These are phyloP conservation scores for Helminthosporium solani DNA, from an alignment of 2,329 filamentous ascomycete genomes.

Conservation along the genomic window DNA sequence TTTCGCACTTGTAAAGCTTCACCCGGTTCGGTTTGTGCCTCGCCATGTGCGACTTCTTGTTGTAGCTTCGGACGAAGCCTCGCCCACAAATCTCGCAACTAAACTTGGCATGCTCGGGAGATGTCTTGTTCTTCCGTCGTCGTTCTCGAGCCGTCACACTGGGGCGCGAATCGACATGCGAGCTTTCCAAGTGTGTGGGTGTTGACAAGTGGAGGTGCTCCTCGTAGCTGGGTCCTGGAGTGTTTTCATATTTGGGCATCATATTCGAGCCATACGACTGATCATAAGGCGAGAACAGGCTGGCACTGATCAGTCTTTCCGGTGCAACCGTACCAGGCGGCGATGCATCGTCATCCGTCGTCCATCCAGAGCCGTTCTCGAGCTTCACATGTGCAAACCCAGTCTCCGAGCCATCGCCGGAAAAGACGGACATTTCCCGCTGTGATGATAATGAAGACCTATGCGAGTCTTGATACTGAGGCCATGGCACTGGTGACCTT, in stretches of 20 bases:
- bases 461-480: constrained; percentile 30
- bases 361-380: constrained; percentile 28
- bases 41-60: constrained; percentile 83
- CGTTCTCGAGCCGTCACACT: constrained; percentile 11
- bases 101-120: constrained; percentile 69
- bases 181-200: constrained; percentile 16
- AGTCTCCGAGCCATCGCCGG: constrained; percentile 33
- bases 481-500: constrained; percentile 35
- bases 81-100: constrained; percentile 74
- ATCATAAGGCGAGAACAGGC: constrained; percentile 22
- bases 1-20: constrained; percentile 68
- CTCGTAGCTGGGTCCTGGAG: constrained; percentile 15
- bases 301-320: constrained; percentile 24
- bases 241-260: constrained; percentile 22
- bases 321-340: constrained; percentile 36
- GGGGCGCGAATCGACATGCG: constrained; percentile 10
- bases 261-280: constrained; percentile 23
- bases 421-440: constrained; percentile 37
- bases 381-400: constrained; percentile 30
- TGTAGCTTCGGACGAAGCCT: constrained; percentile 80
- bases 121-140: constrained; percentile 45
- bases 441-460: constrained; percentile 37
- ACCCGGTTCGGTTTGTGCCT: constrained; percentile 74
- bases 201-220: constrained; percentile 7
- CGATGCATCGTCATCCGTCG: constrained; percentile 21